These are phyloP conservation scores for Bolboschoenus planiculmis DNA, from an alignment of 176 grass and related monocot genomes.

Conservation along the genomic window DNA sequence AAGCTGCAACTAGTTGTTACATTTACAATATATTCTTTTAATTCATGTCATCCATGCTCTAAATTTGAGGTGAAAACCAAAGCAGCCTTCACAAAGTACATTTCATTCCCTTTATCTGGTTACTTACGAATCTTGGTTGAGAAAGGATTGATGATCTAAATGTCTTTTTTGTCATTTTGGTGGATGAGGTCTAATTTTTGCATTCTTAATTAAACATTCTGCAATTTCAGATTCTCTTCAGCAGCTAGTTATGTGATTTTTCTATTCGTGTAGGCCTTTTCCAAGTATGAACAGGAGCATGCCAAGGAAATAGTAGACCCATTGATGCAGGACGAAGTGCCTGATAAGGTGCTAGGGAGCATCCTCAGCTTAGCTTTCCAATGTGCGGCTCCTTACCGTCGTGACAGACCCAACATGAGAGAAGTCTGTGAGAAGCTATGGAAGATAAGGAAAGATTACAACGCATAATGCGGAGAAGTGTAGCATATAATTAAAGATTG, in stretches of 20 bases:
- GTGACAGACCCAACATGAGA: conserved; percentile 69
- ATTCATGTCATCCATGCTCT: background rate
- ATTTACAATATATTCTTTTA: background rate
- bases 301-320: conserved; percentile 69
- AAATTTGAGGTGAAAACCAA: background rate
- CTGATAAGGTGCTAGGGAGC: conserved; percentile 43
- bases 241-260: background rate
- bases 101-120: background rate
- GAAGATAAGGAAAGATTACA: conserved; percentile 69
- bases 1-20: background rate
- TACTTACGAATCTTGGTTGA: background rate
- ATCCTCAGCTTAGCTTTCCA: conserved; percentile 55
- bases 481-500: background rate
- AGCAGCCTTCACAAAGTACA: background rate
- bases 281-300: conserved; percentile 37
- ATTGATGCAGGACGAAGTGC: conserved; percentile 46
- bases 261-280: conserved; percentile 48
- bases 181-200: background rate
- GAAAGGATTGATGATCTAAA: background rate
- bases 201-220: conserved; percentile 9
- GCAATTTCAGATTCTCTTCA: conserved; percentile 18
- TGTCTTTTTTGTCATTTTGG: background rate
- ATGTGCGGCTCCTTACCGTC: conserved; percentile 62
- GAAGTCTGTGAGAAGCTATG: conserved; percentile 69
- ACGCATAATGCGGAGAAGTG: background rate